Evolutionary conservation across 805 yeast species (phyloP), one percentile per base, ranked within the genome.

Genomic region (Candida sonorensis): DNA sequence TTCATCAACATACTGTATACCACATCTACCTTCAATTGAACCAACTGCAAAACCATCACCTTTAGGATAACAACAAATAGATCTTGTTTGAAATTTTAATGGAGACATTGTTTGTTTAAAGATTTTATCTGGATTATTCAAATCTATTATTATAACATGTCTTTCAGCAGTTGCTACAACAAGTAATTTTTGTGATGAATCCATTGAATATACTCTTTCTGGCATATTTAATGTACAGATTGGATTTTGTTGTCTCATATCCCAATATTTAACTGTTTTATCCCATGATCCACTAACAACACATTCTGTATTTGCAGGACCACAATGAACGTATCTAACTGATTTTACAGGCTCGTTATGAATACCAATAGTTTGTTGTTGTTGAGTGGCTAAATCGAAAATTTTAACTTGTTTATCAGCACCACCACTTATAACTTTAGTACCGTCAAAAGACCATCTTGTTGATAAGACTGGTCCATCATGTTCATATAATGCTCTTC

Each of bases 211-310:
- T 0, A 85, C 95, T 33, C 95, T 67, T 45, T 92, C 97, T 0
- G 97, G 95, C 55, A 92, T 64, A 48, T 73, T 72, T 25, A 92
- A 62, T 3, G 94, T 82, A 13, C 87, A 73, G 14, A 90, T 71
- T 12, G 97, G 92, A 46, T 74, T 79, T 27, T 80, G 82, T 44
- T 78, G 77, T 51, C 97, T 77, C 62, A 83, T 67, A 60, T 92
- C 97, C 98, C 98, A 90, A 59, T 92, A 92, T 54, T 75, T 78
- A 41, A 92, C 61, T 1, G 97, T 86, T 61, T 86, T 87, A 60
- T 92, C 98, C 97, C 97, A 92, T 6, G 96, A 85, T 7, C 95
- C 96, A 27, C 88, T 75, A 3, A 87, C 97, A 17, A 90, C 75
- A 42, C 84, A 84, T 26, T 74, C 86, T 1, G 86, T 73, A 46